phyloP scores from a whole-genome alignment of 2,329 filamentous ascomycete genomes.

The Emericellopsis atlantica region DNA sequence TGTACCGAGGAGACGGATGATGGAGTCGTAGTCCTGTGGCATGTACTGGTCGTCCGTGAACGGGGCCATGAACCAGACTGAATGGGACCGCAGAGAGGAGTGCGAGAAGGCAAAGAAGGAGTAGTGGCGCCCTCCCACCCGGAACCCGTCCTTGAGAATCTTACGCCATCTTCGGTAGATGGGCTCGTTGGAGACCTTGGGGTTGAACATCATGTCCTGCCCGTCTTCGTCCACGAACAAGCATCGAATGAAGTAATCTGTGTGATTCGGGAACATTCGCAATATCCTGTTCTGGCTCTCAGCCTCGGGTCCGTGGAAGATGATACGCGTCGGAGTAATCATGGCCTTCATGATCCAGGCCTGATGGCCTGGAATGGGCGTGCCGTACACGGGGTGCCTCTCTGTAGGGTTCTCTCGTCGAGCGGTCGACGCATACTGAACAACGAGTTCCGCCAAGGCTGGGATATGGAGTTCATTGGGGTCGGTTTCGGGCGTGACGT shows the following conservation, averaged over 20 bases:
- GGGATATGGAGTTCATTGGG: conserved; percentile 24
- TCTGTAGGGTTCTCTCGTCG: conserved; percentile 8
- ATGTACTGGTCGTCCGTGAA: conserved; percentile 23
- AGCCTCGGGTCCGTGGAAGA: conserved; percentile 46
- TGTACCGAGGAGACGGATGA: conserved; percentile 35
- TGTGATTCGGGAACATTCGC: conserved; percentile 46
- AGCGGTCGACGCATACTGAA: conserved; percentile 25
- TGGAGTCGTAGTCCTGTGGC: conserved; percentile 22
- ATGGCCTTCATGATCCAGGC: conserved; percentile 39
- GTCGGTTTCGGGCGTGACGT: conserved; percentile 36
- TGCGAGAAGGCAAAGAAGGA: conserved; percentile 68
- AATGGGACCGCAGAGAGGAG: conserved; percentile 61
- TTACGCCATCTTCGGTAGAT: conserved; percentile 48
- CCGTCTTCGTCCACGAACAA: conserved; percentile 66
- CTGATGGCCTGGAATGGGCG: conserved; percentile 22
- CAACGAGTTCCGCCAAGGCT: conserved; percentile 24
- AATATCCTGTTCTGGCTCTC: conserved; percentile 61
- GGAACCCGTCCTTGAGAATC: conserved; percentile 45
- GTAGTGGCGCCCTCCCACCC: conserved; percentile 50
- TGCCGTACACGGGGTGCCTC: conserved; percentile 13
- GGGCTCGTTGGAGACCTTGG: conserved; percentile 26
- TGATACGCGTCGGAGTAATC: conserved; percentile 47
- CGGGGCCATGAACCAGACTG: conserved; percentile 48
- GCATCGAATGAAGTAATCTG: conserved; percentile 56
- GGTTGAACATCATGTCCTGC: conserved; percentile 45